phyloP scores from a whole-genome alignment of 2,329 filamentous ascomycete species.

The Phaeophleospora eucalypticola region DNA sequence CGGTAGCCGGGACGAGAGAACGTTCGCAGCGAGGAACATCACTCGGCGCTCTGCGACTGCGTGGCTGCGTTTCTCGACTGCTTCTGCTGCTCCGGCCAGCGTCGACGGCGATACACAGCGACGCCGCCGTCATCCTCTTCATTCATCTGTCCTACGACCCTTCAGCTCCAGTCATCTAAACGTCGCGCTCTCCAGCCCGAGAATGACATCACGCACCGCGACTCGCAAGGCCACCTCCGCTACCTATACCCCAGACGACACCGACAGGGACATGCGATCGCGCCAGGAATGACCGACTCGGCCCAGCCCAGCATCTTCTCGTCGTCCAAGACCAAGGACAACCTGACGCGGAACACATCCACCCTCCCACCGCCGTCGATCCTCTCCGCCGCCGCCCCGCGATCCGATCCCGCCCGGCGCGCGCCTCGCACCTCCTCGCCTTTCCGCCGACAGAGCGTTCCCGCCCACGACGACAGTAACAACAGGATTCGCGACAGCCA shows the following conservation, averaged over 20 bases:
- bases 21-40: too few relatives aligned
- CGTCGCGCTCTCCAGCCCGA: neutral
- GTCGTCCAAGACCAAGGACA: constrained; percentile 20
- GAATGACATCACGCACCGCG: constrained; percentile 1
- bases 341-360: constrained; percentile 3
- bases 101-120: too few relatives aligned
- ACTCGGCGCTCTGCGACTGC: too few relatives aligned
- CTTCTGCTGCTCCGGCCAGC: too few relatives aligned
- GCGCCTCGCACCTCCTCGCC: constrained; percentile 18
- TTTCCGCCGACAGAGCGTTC: constrained; percentile 14
- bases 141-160: neutral
- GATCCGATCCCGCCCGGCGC: constrained; percentile 1
- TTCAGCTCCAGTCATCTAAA: too few relatives aligned
- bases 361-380: constrained; percentile 5
- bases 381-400: neutral
- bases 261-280: neutral
- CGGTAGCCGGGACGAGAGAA: neutral
- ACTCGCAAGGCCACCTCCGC: neutral
- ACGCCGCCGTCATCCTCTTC: neutral
- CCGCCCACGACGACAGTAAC: neutral
- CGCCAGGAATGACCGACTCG: constrained; percentile 16
- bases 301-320: constrained; percentile 15
- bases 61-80: too few relatives aligned
- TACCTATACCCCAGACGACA: neutral
- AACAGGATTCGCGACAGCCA: too few relatives aligned